These are phyloP conservation scores for Alternaria arbusti DNA, from an alignment of 2,329 filamentous ascomycete species.

Conservation along the genomic window DNA sequence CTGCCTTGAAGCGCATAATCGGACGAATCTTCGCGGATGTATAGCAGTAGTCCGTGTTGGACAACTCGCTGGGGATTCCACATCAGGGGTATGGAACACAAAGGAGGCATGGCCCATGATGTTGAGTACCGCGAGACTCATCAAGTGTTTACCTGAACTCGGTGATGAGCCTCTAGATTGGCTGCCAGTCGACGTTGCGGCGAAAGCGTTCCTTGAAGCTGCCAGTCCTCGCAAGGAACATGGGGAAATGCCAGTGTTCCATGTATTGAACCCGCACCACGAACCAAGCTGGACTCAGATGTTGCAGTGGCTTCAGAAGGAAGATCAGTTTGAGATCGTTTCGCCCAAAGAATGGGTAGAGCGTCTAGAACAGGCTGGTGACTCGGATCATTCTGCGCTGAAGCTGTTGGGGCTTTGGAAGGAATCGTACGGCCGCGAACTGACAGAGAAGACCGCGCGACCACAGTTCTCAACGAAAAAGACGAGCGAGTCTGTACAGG, in stretches of 20 bases:
- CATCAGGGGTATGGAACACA: constrained; percentile 37
- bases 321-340: constrained; percentile 51
- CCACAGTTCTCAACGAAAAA: constrained; percentile 44
- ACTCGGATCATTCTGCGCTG: constrained; percentile 52
- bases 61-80: constrained; percentile 49
- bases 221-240: constrained; percentile 18
- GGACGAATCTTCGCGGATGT: constrained; percentile 36
- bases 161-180: constrained; percentile 37
- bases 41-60: constrained; percentile 48
- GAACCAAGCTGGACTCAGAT: constrained; percentile 55
- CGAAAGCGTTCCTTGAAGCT: constrained; percentile 58
- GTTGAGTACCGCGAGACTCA: constrained; percentile 39
- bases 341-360: constrained; percentile 51
- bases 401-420: constrained; percentile 61
- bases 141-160: constrained; percentile 40
- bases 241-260: constrained; percentile 48
- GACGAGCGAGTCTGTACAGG: constrained; percentile 43
- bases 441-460: constrained; percentile 1
- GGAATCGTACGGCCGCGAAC: constrained; percentile 45
- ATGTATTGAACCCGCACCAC: constrained; percentile 57
- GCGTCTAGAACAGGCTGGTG: constrained; percentile 45
- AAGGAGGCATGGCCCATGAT: constrained; percentile 47
- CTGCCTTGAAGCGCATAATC: constrained; percentile 50
- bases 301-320: constrained; percentile 53
- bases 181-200: constrained; percentile 44